phyloP scores from a whole-genome alignment of 805 yeast species.

The Metahyphopichia silvanorum region DNA sequence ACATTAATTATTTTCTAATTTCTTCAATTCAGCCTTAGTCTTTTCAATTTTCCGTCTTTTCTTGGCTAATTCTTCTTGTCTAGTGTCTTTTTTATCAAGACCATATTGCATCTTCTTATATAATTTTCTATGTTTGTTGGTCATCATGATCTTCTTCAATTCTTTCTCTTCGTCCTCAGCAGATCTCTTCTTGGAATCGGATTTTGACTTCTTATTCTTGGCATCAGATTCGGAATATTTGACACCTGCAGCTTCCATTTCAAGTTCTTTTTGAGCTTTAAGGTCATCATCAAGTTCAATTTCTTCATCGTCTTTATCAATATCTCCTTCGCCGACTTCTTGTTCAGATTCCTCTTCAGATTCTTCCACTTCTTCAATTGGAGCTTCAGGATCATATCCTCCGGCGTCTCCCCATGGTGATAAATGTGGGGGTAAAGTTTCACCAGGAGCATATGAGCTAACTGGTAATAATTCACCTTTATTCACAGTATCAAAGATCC shows the following conservation, averaged over 20 bases:
- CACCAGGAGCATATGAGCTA: conserved; percentile 87
- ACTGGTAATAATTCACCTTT: conserved; percentile 73
- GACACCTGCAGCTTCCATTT: conserved; percentile 75
- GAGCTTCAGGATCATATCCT: conserved; percentile 79
- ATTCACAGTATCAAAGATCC: conserved; percentile 92
- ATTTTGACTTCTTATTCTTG: conserved; percentile 16
- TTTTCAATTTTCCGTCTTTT: conserved; percentile 71
- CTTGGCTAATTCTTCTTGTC: conserved; percentile 63
- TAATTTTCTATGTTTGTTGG: conserved; percentile 89
- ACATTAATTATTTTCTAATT: conserved; percentile 13
- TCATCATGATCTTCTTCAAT: conserved; percentile 95
- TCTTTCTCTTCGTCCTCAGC: conserved; percentile 81
- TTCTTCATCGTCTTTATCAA: conserved; percentile 42
- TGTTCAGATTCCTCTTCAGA: conserved; percentile 48
- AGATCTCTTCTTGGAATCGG: conserved; percentile 40
- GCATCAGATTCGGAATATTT: conserved; percentile 57
- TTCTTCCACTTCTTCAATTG: conserved; percentile 40
- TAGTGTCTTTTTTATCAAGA: conserved; percentile 73
- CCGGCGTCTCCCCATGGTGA: conserved; percentile 99
- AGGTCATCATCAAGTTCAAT: conserved; percentile 56
- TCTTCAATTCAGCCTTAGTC: conserved; percentile 44
- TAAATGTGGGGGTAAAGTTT: conserved; percentile 90
- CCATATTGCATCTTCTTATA: conserved; percentile 96
- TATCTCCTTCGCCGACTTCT: conserved; percentile 41
- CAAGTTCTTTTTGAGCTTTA: conserved; percentile 84